Base-by-base conservation (phyloP, 768 basidiomycete genomes). In the Candolleomyces aberdarensis region DNA sequence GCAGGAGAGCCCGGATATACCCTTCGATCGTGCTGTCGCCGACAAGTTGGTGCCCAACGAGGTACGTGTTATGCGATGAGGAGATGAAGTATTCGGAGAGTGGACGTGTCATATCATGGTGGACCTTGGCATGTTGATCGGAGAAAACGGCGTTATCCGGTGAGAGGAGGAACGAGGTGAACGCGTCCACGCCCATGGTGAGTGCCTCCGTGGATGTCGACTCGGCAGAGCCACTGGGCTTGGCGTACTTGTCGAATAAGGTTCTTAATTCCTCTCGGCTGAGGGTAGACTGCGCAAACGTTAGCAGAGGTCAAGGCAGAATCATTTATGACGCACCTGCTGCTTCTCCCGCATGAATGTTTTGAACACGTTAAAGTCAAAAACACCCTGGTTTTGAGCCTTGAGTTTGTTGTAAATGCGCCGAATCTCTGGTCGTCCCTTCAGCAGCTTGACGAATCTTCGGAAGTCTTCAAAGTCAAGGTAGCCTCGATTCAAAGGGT, bases 41-140 rank as follows among this genome's bases (percentile, higher is more conserved):
- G 39, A 94, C 83, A 5, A 92, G 82, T 66, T 94, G 92, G 66
- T 90, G 73, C 84, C 95, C 92, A 10, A 91, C 84, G 15, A 94
- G 84, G 68, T 94, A 94, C 1, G 94, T 95, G 69, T 99, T 98
- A 71, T 99, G 96, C 9, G 92, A 94, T 17, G 92, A 92, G 5
- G 92, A 94, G 67, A 97, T 86, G 69, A 81, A 95, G 54, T 98
- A 98, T 59, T 98, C 92, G 0, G 86, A 81, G 10, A 99, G 75
- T 1, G 96, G 94, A 1, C 84, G 80, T 0, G 91, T 89, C 97
- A 98, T 98, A 68, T 96, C 89, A 50, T 94, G 92, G 68, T 78
- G 47, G 26, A 61, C 56, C 29, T 61, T 55, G 31, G 64, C 67
- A 56, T 78, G 68, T 55, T 76, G 79, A 72, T 71, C 85, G 71